These are phyloP conservation scores for Botrytis hyacinthi DNA, from an alignment of 2,329 filamentous ascomycete genomes.

Conservation along the genomic window DNA sequence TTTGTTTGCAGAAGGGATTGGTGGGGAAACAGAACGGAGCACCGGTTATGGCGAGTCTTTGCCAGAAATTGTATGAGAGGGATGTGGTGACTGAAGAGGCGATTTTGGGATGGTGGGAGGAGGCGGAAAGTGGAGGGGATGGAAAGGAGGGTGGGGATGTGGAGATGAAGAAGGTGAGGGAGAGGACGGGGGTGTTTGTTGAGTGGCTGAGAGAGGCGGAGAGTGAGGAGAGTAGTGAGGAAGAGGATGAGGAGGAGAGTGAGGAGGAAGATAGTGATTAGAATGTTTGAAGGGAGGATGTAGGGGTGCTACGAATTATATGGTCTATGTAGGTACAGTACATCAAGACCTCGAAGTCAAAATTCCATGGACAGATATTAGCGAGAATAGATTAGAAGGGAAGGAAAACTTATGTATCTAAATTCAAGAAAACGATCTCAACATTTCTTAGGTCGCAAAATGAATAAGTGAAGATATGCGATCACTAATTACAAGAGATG, in stretches of 20 bases:
- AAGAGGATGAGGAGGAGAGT: slow-evolving; percentile 44
- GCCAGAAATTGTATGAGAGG: slow-evolving; percentile 80
- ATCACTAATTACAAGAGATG: not conserved
- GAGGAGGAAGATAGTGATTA: slow-evolving; percentile 8
- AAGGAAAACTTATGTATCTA: not conserved
- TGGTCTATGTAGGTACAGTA: not conserved
- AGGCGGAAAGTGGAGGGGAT: not conserved
- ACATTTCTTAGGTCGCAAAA: not conserved
- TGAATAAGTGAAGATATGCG: not conserved
- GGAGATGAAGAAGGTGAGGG: slow-evolving; percentile 12
- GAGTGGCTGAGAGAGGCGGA: slow-evolving; percentile 80
- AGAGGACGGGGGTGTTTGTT: slow-evolving; percentile 72
- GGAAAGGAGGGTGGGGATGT: not conserved
- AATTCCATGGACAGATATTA: not conserved
- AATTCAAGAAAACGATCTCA: not conserved
- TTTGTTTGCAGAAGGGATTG: slow-evolving; percentile 79
- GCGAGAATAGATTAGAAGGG: not conserved
- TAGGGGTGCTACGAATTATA: not conserved
- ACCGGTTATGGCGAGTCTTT: slow-evolving; percentile 68
- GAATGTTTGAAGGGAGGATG: not conserved
- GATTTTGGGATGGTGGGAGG: slow-evolving; percentile 80
- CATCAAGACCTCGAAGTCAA: not conserved
- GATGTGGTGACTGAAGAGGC: slow-evolving; percentile 89
- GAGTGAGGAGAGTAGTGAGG: slow-evolving; percentile 61
- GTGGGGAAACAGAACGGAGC: slow-evolving; percentile 62